Evolutionary conservation across 2,329 filamentous ascomycete species (phyloP).

Genomic region (Diaporthe humulicola): DNA sequence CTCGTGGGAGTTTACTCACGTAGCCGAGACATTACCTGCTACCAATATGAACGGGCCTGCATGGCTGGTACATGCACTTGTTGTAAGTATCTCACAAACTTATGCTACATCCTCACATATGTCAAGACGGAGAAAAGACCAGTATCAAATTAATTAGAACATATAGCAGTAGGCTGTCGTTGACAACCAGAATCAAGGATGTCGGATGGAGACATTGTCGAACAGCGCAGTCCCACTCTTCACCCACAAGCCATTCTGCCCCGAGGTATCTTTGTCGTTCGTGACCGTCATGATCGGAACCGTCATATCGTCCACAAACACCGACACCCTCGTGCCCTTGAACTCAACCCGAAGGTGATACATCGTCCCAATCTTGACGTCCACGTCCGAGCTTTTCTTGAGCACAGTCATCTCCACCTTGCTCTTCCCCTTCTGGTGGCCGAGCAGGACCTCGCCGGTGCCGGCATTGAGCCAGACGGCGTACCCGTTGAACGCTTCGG

Average conservation of each 20-base stretch:
- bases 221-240: background rate
- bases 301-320: background rate
- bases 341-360: conserved; percentile 7
- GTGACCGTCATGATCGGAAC: background rate
- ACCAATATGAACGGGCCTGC: background rate
- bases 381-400: background rate
- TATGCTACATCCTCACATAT: background rate
- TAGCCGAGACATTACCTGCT: background rate
- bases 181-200: background rate
- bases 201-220: conserved; percentile 12
- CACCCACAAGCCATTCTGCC: conserved; percentile 14
- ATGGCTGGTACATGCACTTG: background rate
- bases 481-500: conserved; percentile 5
- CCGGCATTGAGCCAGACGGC: background rate
- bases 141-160: background rate
- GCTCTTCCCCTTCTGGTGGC: background rate
- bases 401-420: background rate
- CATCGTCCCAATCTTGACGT: background rate
- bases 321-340: background rate
- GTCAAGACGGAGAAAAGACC: background rate
- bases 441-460: background rate
- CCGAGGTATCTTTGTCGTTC: background rate
- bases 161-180: background rate
- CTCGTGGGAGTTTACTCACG: too few relatives aligned
- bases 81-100: background rate